Percentiles rank a stretch among this genome's conserved stretches.
These are phyloP conservation scores for Blastobotrys serpentis DNA, from an alignment of 1,139 yeast species.

Conservation along the genomic window DNA sequence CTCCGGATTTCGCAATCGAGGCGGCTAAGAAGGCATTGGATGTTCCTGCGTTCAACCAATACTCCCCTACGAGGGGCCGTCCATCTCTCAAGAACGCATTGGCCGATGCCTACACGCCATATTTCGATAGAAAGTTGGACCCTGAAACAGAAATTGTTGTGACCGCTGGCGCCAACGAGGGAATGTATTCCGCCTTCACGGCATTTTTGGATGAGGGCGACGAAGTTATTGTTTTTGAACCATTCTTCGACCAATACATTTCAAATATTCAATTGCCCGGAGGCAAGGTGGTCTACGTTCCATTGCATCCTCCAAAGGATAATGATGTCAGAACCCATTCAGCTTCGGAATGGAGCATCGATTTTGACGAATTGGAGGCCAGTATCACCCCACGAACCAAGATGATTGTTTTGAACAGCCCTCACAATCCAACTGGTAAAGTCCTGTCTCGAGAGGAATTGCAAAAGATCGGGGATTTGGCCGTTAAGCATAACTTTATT, in stretches of 20 bases:
- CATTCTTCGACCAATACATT: conserved; percentile 94
- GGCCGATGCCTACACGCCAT: conserved; percentile 66
- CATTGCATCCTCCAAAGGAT: conserved; percentile 79
- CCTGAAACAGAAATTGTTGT: conserved; percentile 67
- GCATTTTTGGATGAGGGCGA: conserved; percentile 86
- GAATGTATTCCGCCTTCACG: conserved; percentile 78
- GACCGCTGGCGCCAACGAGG: conserved; percentile 97
- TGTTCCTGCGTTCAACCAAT: conserved; percentile 76
- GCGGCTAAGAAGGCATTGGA: conserved; percentile 80
- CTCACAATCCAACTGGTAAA: conserved; percentile 96
- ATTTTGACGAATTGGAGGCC: conserved; percentile 69
- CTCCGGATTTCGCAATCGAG: conserved; percentile 82
- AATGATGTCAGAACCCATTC: conserved; percentile 61
- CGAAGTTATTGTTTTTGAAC: conserved; percentile 96
- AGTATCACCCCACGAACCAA: conserved; percentile 76
- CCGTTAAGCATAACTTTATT: conserved; percentile 73
- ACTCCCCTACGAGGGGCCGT: conserved; percentile 88
- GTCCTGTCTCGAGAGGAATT: conserved; percentile 76
- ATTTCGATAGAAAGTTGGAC: conserved; percentile 57
- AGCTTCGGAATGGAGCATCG: conserved; percentile 85
- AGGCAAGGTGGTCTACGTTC: conserved; percentile 83
- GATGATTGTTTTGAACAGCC: conserved; percentile 83
- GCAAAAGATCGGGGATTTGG: conserved; percentile 68
- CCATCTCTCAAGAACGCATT: conserved; percentile 69
- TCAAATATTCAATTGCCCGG: conserved; percentile 92